Conservation (phyloP, 225 moss, liverwort and hornwort species). For the Antitrichia curtipendula region DNA sequence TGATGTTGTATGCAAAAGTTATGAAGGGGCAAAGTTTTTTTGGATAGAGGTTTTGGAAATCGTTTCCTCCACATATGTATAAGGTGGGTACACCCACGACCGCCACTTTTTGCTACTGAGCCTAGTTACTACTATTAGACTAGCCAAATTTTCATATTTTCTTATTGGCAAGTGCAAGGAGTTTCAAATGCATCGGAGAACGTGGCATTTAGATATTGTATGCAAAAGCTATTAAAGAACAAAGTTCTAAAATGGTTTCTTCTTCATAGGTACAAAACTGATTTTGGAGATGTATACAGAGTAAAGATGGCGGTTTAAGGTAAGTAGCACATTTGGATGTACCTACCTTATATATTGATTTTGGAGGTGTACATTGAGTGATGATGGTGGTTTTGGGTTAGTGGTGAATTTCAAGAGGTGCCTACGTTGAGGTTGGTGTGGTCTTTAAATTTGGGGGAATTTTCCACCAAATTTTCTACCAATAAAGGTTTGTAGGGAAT, state of each 20-base stretch:
- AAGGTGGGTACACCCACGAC: no score
- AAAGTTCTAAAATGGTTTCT: not conserved
- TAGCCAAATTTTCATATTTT: not conserved
- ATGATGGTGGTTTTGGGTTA: not conserved
- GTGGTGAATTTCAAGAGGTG: accelerated
- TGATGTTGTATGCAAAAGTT: no score
- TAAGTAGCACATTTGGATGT: no score
- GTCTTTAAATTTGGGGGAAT: not conserved
- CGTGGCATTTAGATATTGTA: accelerated
- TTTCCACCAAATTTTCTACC: not conserved
- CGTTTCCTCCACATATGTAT: no score
- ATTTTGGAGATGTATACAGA: no score
- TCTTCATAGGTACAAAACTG: not conserved
- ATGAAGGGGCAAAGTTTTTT: no score
- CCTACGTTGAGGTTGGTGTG: accelerated
- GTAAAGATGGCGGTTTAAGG: not conserved
- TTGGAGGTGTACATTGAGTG: not conserved
- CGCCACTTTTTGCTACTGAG: not conserved
- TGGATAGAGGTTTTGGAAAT: no score
- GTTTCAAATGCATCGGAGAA: not conserved
- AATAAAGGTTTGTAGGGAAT: not conserved
- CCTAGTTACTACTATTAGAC: not conserved
- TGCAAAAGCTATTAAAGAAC: not conserved
- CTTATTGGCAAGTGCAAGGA: not conserved
- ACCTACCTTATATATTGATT: no score